Percentiles rank a stretch among this genome's conserved stretches.
These are phyloP conservation scores for Fraxinus platypoda DNA, from an alignment of 305 asterid genomes.

Conservation along the genomic window DNA sequence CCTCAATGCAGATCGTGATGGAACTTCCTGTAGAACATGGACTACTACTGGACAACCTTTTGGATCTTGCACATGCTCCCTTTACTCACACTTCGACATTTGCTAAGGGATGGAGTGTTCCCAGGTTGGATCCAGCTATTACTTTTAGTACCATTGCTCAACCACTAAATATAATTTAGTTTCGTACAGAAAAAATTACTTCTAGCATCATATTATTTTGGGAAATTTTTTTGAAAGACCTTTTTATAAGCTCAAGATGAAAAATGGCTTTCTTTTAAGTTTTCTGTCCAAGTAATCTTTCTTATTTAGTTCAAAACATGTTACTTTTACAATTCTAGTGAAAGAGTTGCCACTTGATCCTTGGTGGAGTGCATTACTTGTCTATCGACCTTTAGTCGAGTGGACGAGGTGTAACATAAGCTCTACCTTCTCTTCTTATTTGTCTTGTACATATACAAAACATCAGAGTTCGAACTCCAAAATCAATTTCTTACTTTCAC, in stretches of 20 bases:
- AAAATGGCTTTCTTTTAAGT: neutral
- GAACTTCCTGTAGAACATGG: constrained; percentile 96
- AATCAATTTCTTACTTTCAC: neutral
- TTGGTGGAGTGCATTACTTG: neutral
- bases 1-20: constrained; percentile 64
- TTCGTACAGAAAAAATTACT: neutral
- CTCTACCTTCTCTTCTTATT: neutral
- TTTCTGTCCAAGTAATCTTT: neutral
- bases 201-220: neutral
- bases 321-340: neutral
- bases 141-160: neutral
- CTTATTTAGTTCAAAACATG: neutral
- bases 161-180: neutral
- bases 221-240: neutral
- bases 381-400: neutral
- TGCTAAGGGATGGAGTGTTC: constrained; percentile 94
- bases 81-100: constrained; percentile 89
- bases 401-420: neutral
- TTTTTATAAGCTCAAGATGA: neutral
- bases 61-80: constrained; percentile 97
- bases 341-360: neutral
- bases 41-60: constrained; percentile 77
- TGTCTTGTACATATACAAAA: neutral
- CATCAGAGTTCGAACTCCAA: neutral
- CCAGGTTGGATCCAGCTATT: constrained; percentile 45